Evolutionary conservation across 345 rosid genomes (phyloP), one percentile per base, ranked within the genome.

Genomic region (Aquilaria sinensis): DNA sequence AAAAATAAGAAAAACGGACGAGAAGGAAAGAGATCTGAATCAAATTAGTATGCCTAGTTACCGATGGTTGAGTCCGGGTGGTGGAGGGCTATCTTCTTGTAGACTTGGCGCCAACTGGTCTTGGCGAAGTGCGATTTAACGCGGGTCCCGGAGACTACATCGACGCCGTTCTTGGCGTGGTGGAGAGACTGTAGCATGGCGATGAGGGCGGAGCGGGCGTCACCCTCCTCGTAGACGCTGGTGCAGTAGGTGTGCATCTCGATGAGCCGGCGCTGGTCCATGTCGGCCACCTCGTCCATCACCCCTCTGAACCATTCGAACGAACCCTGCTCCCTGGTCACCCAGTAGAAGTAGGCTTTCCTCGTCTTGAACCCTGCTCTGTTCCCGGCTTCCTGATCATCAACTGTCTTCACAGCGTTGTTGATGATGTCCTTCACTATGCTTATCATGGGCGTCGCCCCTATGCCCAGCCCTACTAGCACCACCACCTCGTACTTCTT

Each of bases 401-500:
- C 79, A 55, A 31, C 49, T 56, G 84, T 81, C 55, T 61, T 86
- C 6, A 89, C 23, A 23, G 23, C 74, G 82, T 86, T 86, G 74
- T 60, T 81, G 16, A 81, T 85, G 50, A 89, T 84, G 81, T 89
- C 96, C 74, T 86, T 86, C 2, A 89, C 76, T 32, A 89, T 86
- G 78, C 96, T 89, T 53, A 89, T 89, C 93, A 89, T 86, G 3
- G 96, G 96, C 3, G 96, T 89, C n/a, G 94, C 96, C 63, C 96
- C 96, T 3, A 89, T 89, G 31, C 96, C 93, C 16, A 89, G 75
- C 47, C 90, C 96, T 9, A 89, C 91, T 0, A 89, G 83, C 60
- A 89, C 63, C 13, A 89, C 83, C 10, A 89, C 89, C 52, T 89
- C 96, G 14, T 84, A 86, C 63, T 83, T 72, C 70, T 81, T 79